Evolutionary conservation across 495 filamentous ascomycete species (phyloP), one percentile per base, ranked within the genome.

Genomic region (Lophiostoma macrostomum): DNA sequence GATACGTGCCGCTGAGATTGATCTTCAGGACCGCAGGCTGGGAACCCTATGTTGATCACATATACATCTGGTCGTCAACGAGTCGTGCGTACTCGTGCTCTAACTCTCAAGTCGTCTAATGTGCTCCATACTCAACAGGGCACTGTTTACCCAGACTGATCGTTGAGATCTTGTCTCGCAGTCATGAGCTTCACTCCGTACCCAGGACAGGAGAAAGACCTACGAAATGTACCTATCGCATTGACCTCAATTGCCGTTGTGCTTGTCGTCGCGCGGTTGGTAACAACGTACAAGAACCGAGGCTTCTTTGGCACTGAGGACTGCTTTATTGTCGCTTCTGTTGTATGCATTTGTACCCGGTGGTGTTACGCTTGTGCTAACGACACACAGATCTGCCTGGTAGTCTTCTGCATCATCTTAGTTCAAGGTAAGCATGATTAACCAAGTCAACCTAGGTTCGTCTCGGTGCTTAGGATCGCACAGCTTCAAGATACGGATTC

Each of bases 401-500:
- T 47, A 4, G 11, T 28, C 1, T 47, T 47, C 16, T 47, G 43
- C 28, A 22, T 47, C 7, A 47, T 47, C 2, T 31, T 47, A 12
- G 29, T 29, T 16, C 12, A 30, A 32, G 28, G 43, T 47, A 47
- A 14, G 43, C 11, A 29, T 22, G 3, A 7, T n/a, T 7, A 14
- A 30, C 19, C 12, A 14, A 16, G n/a, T 47, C 28, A 19, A 4
- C 3, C 4, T 7, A 47, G 11, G 14, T 32, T 11, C n/a, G 8
- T 18, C 22, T 19, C 23, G 8, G 4, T 29, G 25, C 43, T 47
- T 18, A 45, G n/a, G 12, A 12, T 4, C 11, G 8, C 13, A 25
- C 25, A 47, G 43, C 43, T 47, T 25, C 43, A 29, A 25, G 28
- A 10, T 47, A 47, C 18, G 43, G 43, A 18, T 47, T 47, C 29